Base-by-base conservation (phyloP, 805 yeast genomes). In the Metschnikowia colocasiae region DNA sequence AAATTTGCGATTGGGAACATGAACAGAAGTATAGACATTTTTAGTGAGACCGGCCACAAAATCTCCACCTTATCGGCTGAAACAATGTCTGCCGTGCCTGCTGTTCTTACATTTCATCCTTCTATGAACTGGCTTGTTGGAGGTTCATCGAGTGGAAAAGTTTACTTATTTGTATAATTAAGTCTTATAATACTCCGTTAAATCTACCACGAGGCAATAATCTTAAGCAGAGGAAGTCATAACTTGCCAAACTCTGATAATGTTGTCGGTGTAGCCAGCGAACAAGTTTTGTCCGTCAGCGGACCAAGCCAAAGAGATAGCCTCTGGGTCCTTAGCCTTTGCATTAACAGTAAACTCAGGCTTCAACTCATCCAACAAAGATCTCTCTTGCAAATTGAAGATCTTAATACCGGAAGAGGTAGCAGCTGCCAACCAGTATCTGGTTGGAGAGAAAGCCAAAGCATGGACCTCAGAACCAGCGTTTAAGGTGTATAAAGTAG, bases 371-470 rank as follows among this genome's bases (percentile, higher is more conserved):
- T 91, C 98, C 77, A 90, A 87, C 74, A 91, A 81, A 65, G 79
- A 79, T 79, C 95, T 85, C 79, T 87, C 91, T 80, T 90, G 94
- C 75, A 94, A 85, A 85, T 91, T 88, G 88, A 83, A 94, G 83
- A 94, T 85, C 87, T 91, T 92, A 82, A 94, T 89, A 70, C 97
- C 94, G 62, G 96, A 79, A 60, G 97, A 79, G 66, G 99, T 94
- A 71, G 99, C 98, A 79, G 98, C 99, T 74, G 96, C 92, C 76
- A 94, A 87, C 99, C 99, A 94, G 95, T 88, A 94, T 86, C 99
- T 91, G 95, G 88, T 88, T 80, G 99, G 99, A 75, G 98, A 92
- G 96, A 94, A 94, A 9, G 97, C 96, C 73, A 94, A 83, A 73
- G 97, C 95, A 77, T 88, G 88, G 65, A 94, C 90, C 82, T 92